Percentiles rank a stretch among this genome's conserved stretches.
Conservation (phyloP, 352 stramenopile genomes). For the Phytopythium boreale region DNA sequence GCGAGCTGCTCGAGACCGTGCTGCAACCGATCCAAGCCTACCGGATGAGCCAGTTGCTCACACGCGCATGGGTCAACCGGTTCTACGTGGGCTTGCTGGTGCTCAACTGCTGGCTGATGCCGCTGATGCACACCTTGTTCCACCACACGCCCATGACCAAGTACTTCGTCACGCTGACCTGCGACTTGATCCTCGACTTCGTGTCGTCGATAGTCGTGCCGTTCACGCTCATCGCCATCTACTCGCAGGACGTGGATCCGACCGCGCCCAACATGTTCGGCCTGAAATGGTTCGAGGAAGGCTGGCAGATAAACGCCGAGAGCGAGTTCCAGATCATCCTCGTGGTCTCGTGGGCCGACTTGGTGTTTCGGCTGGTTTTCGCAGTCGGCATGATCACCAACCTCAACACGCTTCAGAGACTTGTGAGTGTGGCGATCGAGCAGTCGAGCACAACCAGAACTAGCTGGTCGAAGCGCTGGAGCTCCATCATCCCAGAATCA, state of each 20-base stretch:
- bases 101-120: conserved; percentile 23
- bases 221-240: conserved; percentile 7
- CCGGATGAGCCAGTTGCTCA: conserved; percentile 21
- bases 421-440: conserved; percentile 9
- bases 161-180: conserved; percentile 9
- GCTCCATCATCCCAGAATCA: neutral
- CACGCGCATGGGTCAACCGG: conserved; percentile 20
- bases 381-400: conserved; percentile 26
- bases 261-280: neutral
- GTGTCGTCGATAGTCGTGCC: conserved; percentile 21
- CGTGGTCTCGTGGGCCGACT: conserved; percentile 31
- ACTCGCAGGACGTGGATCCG: conserved; percentile 14
- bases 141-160: neutral
- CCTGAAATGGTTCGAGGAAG: conserved; percentile 19
- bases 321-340: conserved; percentile 30
- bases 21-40: conserved; percentile 27
- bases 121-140: conserved; percentile 10
- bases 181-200: conserved; percentile 19
- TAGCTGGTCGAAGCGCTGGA: conserved; percentile 1
- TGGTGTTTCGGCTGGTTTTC: conserved; percentile 31
- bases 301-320: conserved; percentile 15
- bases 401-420: conserved; percentile 27
- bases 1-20: conserved; percentile 20
- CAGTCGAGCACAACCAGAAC: neutral
- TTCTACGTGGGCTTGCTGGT: conserved; percentile 26